Evolutionary conservation across 306 rosid species (phyloP).

Genomic region (Rubus parviflorus): DNA sequence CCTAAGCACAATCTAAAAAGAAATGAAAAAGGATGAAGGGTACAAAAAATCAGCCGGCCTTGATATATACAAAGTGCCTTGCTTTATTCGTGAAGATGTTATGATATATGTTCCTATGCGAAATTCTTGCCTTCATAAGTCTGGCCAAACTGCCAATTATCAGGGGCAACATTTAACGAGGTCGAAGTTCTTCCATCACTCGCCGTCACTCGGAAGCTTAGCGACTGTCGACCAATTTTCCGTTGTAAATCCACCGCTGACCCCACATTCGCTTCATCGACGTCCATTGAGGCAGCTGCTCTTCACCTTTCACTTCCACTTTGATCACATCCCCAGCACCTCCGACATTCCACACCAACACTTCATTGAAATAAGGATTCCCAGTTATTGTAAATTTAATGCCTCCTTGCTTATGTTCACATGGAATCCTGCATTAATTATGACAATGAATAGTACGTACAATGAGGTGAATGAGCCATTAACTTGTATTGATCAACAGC

Average conservation of each 20-base stretch:
- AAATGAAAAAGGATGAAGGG: no score
- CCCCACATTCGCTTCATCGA: constrained; percentile 61
- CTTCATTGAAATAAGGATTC: constrained; percentile 60
- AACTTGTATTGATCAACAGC: background rate
- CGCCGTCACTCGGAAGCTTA: constrained; percentile 53
- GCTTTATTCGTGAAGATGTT: no score
- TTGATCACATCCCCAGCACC: constrained; percentile 65
- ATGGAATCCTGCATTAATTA: constrained; percentile 47
- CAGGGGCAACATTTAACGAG: constrained; percentile 45
- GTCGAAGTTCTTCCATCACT: constrained; percentile 55
- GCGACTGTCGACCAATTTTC: constrained; percentile 55
- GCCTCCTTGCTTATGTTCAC: constrained; percentile 58
- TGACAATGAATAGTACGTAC: background rate
- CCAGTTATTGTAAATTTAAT: constrained; percentile 64
- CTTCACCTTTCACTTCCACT: constrained; percentile 54
- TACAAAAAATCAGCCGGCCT: no score
- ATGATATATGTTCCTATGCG: constrained; percentile 3
- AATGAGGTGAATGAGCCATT: background rate
- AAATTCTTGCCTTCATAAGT: constrained; percentile 66
- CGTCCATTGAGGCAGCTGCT: constrained; percentile 52
- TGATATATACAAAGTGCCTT: no score
- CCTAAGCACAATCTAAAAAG: no score
- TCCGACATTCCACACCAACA: constrained; percentile 65
- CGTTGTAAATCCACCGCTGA: constrained; percentile 61
- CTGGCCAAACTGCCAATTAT: constrained; percentile 69